These are phyloP conservation scores for Sambucus nigra DNA, from an alignment of 129 eudicot genomes.

Conservation along the genomic window DNA sequence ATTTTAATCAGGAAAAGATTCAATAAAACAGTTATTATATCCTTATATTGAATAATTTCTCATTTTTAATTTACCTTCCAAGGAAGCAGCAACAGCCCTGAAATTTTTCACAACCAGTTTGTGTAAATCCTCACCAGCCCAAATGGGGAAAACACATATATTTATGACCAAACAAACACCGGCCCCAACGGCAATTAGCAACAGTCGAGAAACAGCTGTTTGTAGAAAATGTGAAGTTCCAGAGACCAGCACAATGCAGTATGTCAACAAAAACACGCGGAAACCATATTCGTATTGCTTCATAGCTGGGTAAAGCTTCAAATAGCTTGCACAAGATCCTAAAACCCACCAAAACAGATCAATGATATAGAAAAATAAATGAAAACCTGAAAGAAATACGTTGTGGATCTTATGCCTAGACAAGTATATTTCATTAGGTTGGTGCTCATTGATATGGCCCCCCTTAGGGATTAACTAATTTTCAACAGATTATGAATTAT, in stretches of 20 bases:
- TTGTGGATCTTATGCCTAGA: not conserved
- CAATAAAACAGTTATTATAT: no score
- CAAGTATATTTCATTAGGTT: no score
- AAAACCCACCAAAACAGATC: slow-evolving; percentile 2
- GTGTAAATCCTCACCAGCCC: slow-evolving; percentile 94
- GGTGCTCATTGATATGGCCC: no score
- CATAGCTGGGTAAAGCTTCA: slow-evolving; percentile 65
- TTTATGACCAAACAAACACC: slow-evolving; percentile 65
- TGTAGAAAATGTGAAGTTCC: slow-evolving; percentile 48
- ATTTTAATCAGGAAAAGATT: no score
- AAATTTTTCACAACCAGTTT: slow-evolving; percentile 82
- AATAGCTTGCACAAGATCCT: slow-evolving; percentile 64
- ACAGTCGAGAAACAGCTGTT: slow-evolving; percentile 60
- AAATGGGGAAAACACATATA: slow-evolving; percentile 70
- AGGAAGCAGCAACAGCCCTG: slow-evolving; percentile 72
- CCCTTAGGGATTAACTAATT: no score
- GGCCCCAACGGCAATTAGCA: slow-evolving; percentile 68
- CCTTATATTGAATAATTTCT: no score
- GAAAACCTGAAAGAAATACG: not conserved
- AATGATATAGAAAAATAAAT: not conserved
- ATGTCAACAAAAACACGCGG: slow-evolving; percentile 79
- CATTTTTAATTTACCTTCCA: slow-evolving; percentile 82
- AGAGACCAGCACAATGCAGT: slow-evolving; percentile 54
- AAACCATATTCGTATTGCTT: slow-evolving; percentile 81
- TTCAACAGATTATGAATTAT: no score